Base-by-base conservation (phyloP, 2,329 filamentous ascomycete species). In the Furcasterigmium furcatum region DNA sequence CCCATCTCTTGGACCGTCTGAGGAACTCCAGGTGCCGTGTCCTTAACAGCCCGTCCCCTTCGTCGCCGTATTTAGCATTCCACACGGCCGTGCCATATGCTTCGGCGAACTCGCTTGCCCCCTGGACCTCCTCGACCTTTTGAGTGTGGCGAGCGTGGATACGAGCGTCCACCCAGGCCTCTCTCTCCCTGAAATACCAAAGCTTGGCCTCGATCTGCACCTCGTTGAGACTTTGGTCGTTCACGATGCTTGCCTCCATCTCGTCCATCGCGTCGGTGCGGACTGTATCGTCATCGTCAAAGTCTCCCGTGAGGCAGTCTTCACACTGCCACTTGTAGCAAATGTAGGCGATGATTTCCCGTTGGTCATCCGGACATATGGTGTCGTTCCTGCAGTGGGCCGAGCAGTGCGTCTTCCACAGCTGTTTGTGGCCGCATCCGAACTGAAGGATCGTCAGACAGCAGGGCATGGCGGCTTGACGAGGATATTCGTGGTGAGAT, bases 331-430 rank as follows among this genome's bases (percentile, higher is more conserved):
- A 58, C 12, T 58, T 53, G 44, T 59, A 60, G 20, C 51, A 47
- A 1, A 54, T 52, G 9, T 43, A 16, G 22, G 59, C 34, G 18
- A 63, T 49, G 2, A 44, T 41, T 6, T 43, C 40, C 40, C 62
- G 59, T 5, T 46, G 16, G 1, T 48, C 16, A 1, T 30, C n/a
- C 2, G 46, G 41, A 40, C 61, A 64, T 4, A 62, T 46, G 9
- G 20, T 46, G 2, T 47, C 29, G 30, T 7, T 27, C 7, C 18
- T 30, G 55, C 61, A 64, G 38, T 43, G 16, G 3, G 35, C 39
- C 3, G 56, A 59, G 54, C 62, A 64, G 32, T 55, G 55, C 20
- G 61, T 38, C 44, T 62, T 62, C 49, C 51, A 51, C 16, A 62
- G 49, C 14, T 18, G 50, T 38, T 39, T 51, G 46, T 64, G 61